These are phyloP conservation scores for Ophiocordyceps camponoti-rufipedis DNA, from an alignment of 2,329 filamentous ascomycete genomes.

Conservation along the genomic window DNA sequence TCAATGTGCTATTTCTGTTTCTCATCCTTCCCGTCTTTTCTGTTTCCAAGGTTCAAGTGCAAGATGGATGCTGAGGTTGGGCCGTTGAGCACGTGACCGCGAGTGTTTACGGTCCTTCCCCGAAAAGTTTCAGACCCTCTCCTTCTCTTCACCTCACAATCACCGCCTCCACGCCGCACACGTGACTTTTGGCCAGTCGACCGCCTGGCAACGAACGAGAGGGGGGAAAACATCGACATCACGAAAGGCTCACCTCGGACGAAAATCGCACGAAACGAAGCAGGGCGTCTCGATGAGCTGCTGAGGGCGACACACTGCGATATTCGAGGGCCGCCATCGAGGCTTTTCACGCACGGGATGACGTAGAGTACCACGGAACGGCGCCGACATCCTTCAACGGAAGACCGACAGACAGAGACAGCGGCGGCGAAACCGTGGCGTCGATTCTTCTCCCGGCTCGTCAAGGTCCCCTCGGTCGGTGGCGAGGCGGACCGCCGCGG, in stretches of 20 bases:
- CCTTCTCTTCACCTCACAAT: background rate
- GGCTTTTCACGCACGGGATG: conserved; percentile 13
- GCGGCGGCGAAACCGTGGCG: conserved; percentile 25
- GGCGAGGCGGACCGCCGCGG: conserved; percentile 31
- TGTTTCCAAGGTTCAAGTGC: no score
- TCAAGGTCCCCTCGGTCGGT: conserved; percentile 34
- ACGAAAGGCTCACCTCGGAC: conserved; percentile 3
- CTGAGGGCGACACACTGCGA: conserved; percentile 7
- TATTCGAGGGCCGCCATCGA: conserved; percentile 11
- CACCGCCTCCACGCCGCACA: conserved; percentile 4
- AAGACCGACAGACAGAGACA: background rate
- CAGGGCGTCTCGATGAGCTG: conserved; percentile 9
- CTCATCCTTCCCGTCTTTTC: no score
- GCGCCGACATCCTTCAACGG: background rate
- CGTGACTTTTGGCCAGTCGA: conserved; percentile 13
- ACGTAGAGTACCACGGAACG: conserved; percentile 5
- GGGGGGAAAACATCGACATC: conserved; percentile 9
- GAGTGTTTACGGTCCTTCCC: background rate
- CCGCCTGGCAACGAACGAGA: conserved; percentile 3
- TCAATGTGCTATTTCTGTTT: no score
- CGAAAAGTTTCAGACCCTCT: background rate
- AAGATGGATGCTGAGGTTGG: no score
- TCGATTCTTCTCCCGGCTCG: conserved; percentile 34
- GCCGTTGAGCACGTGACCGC: no score
- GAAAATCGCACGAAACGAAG: conserved; percentile 4